These are phyloP conservation scores for Tetrapisispora iriomotensis DNA, from an alignment of 805 yeast genomes.

Conservation along the genomic window DNA sequence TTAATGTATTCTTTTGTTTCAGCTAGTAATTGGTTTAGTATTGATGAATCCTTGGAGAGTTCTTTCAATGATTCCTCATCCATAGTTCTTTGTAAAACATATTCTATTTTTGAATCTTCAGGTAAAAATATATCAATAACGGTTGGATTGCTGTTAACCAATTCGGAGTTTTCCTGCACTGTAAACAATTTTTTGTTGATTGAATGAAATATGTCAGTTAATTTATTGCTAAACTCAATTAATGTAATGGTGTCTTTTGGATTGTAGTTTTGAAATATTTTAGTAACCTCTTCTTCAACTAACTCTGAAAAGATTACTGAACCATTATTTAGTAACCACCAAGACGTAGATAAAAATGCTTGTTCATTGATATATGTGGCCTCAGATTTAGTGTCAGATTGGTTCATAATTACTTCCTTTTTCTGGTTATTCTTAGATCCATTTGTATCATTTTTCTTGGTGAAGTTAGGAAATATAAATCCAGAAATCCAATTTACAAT, in stretches of 20 bases:
- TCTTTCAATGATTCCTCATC: constrained; percentile 32
- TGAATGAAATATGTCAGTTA: constrained; percentile 30
- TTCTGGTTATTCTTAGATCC: no score
- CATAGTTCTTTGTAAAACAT: constrained; percentile 45
- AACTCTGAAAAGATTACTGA: constrained; percentile 50
- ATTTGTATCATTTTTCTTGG: background rate
- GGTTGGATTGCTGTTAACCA: no score
- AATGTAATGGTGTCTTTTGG: constrained; percentile 65
- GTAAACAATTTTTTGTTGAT: constrained; percentile 28
- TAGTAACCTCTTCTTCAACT: constrained; percentile 47
- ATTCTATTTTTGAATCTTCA: constrained; percentile 36
- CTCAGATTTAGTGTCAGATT: background rate
- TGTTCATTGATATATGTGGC: constrained; percentile 52
- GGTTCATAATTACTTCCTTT: background rate
- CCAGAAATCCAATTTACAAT: constrained; percentile 3
- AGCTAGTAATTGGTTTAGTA: constrained; percentile 31
- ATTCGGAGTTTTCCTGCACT: no score
- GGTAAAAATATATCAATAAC: constrained; percentile 43
- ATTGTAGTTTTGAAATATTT: constrained; percentile 50
- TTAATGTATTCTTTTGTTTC: constrained; percentile 38
- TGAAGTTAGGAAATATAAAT: background rate
- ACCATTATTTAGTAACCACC: constrained; percentile 92
- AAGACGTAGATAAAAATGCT: constrained; percentile 73
- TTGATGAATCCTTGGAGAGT: constrained; percentile 21
- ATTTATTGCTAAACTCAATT: constrained; percentile 44